phyloP scores from a whole-genome alignment of 2,329 filamentous ascomycete genomes.

The Neofusicoccum cordaticola region DNA sequence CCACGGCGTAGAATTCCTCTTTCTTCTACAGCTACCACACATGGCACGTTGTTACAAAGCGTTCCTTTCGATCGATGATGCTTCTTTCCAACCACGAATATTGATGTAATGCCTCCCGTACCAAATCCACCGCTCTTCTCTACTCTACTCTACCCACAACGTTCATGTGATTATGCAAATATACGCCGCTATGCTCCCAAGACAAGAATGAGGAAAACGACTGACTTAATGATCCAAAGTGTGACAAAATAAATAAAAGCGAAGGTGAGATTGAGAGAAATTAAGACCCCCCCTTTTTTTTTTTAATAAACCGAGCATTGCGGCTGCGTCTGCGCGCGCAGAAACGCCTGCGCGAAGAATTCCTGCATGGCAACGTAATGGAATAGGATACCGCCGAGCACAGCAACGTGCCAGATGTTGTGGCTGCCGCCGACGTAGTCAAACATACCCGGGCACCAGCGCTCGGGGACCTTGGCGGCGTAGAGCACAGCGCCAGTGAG shows the following conservation, averaged over 20 bases:
- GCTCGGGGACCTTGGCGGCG: conserved; percentile 86
- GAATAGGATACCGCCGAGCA: conserved; percentile 92
- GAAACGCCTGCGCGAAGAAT: conserved; percentile 67
- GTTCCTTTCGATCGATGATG: no score
- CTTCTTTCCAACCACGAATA: no score
- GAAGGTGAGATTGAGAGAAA: not conserved
- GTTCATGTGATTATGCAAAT: not conserved
- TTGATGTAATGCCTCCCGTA: no score
- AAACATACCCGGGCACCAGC: conserved; percentile 89
- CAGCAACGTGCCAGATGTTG: conserved; percentile 96
- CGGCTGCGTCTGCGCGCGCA: conserved; percentile 30
- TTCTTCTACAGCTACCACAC: no score
- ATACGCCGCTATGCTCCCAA: not conserved
- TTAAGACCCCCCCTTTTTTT: not conserved
- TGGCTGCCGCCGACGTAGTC: conserved; percentile 95
- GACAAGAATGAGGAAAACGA: not conserved
- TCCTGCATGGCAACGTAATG: conserved; percentile 96
- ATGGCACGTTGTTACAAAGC: no score
- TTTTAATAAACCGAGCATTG: conserved; percentile 24
- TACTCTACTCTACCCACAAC: no score
- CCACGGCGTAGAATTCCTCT: no score
- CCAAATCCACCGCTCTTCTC: no score
- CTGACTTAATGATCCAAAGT: not conserved
- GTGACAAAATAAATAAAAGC: not conserved
- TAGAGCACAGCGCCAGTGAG: conserved; percentile 81